A percentile compares a stretch with the other conserved stretches of the same genome.
Evolutionary conservation across 768 basidiomycete genomes (phyloP).

Genomic region (Cantharellus cinnabarinus): DNA sequence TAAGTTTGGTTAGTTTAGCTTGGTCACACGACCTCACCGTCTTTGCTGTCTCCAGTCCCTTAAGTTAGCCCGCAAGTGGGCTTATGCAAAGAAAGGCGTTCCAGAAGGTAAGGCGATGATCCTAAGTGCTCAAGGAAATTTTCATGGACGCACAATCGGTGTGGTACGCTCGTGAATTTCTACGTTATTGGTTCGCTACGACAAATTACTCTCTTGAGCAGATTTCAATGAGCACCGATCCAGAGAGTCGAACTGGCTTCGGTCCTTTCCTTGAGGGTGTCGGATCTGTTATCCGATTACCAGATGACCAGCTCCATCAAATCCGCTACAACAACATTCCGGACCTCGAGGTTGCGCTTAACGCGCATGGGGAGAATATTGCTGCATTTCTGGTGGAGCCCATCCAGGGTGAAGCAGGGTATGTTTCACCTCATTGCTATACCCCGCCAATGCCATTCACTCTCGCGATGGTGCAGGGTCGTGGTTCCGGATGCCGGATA

Average conservation of each 20-base stretch:
- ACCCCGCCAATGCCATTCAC: not conserved
- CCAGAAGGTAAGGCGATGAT: constrained; percentile 68
- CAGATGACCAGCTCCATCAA: constrained; percentile 24
- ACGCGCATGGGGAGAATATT: constrained; percentile 56
- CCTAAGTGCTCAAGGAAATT: constrained; percentile 73
- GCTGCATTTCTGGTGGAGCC: constrained; percentile 95
- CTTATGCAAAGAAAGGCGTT: constrained; percentile 71
- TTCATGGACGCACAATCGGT: constrained; percentile 85
- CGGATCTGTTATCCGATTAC: constrained; percentile 54
- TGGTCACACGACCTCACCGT: not conserved
- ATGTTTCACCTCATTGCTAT: constrained; percentile 15
- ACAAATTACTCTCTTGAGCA: constrained; percentile 9
- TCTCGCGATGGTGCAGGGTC: constrained; percentile 31
- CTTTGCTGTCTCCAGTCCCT: constrained; percentile 23
- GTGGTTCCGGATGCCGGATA: constrained; percentile 84
- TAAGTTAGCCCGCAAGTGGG: constrained; percentile 95
- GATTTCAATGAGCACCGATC: constrained; percentile 79
- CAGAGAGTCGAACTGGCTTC: constrained; percentile 68
- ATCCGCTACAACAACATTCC: constrained; percentile 73
- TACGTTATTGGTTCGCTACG: not conserved
- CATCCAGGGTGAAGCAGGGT: constrained; percentile 99
- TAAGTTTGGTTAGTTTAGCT: not conserved
- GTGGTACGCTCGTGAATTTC: constrained; percentile 9
- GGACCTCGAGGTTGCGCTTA: constrained; percentile 66
- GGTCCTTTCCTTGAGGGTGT: constrained; percentile 79